Base-by-base conservation (phyloP, 495 filamentous ascomycete species). In the Aspergillus incahuasiensis region DNA sequence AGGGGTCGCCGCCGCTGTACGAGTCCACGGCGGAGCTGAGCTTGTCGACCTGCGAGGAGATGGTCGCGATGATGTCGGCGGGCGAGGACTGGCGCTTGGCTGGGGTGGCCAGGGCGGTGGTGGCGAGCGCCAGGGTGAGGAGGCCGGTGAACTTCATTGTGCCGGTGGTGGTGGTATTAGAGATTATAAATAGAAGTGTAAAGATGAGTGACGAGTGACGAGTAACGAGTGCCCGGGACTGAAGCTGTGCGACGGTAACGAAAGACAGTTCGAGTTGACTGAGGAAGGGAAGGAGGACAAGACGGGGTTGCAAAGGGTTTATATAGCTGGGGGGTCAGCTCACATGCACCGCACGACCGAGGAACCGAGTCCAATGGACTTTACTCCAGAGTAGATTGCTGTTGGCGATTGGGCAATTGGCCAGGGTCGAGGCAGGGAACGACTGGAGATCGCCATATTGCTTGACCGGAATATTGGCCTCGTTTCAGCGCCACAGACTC, bases 71-170 rank as follows among this genome's bases (percentile, higher is more conserved):
- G 32, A 76, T 60, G 13, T 66, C 51, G 22, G 61, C 55, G 39
- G 65, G 43, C 40, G 22, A 30, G 42, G 22, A 19, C 49, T 74
- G 73, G 40, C 74, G 64, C 63, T 65, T 47, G 20, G 63, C 34
- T 32, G 64, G 65, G 34, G 61, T 67, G 57, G 64, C 69, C 42
- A 58, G n/a, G 56, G 60, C 62, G 40, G 30, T 47, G 62, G 59
- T 60, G 56, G 57, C 64, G 42, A 63, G 63, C 55, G 59, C 63
- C 40, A 71, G 48, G 38, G 72, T 68, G 57, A 71, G 45, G 50
- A 75, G 52, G n/a, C 51, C 44, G 28, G 70, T 67, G 57, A 66
- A 59, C 69, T 74, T 77, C 74, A 77, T 77, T 9, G 60, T 73
- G 64, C 52, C 52, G 48, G 52, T 50, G 32, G 32, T 35, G 38